A percentile compares a stretch with the other conserved stretches of the same genome.
These are phyloP conservation scores for Dipodascus geniculatus DNA, from an alignment of 805 yeast genomes.

Conservation along the genomic window DNA sequence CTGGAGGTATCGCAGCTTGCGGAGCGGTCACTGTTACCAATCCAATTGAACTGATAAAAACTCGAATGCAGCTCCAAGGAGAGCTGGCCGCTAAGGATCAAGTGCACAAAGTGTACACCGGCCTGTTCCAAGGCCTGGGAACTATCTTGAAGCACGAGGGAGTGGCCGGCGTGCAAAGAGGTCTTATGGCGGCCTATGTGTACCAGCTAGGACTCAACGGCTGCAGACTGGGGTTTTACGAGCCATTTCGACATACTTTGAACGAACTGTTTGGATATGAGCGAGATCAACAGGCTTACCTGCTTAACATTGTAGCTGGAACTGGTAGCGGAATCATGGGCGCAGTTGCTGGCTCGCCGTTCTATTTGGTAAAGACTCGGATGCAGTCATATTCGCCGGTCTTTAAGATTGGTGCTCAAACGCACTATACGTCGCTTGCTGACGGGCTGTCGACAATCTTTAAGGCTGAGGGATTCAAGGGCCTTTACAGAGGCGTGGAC, in stretches of 20 bases:
- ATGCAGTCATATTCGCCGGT: slow-evolving; percentile 82
- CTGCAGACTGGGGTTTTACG: slow-evolving; percentile 88
- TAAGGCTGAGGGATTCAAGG: slow-evolving; percentile 58
- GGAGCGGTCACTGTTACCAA: slow-evolving; percentile 96
- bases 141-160: slow-evolving; percentile 76
- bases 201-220: slow-evolving; percentile 91
- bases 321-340: slow-evolving; percentile 80
- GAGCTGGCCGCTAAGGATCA: slow-evolving; percentile 50
- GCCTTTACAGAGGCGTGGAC: slow-evolving; percentile 82
- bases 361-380: slow-evolving; percentile 86
- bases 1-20: slow-evolving; percentile 93
- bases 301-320: slow-evolving; percentile 69
- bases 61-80: slow-evolving; percentile 95
- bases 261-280: slow-evolving; percentile 46
- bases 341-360: slow-evolving; percentile 81
- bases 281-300: slow-evolving; percentile 34
- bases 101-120: slow-evolving; percentile 51
- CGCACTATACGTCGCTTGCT: slow-evolving; percentile 61
- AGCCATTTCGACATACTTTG: slow-evolving; percentile 58
- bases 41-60: slow-evolving; percentile 90
- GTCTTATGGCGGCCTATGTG: slow-evolving; percentile 75
- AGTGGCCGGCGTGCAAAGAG: slow-evolving; percentile 76
- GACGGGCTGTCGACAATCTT: slow-evolving; percentile 59
- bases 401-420: slow-evolving; percentile 78
- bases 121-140: slow-evolving; percentile 73